Conservation (phyloP, 2,329 filamentous ascomycete genomes). For the Ophiostoma sp. region DNA sequence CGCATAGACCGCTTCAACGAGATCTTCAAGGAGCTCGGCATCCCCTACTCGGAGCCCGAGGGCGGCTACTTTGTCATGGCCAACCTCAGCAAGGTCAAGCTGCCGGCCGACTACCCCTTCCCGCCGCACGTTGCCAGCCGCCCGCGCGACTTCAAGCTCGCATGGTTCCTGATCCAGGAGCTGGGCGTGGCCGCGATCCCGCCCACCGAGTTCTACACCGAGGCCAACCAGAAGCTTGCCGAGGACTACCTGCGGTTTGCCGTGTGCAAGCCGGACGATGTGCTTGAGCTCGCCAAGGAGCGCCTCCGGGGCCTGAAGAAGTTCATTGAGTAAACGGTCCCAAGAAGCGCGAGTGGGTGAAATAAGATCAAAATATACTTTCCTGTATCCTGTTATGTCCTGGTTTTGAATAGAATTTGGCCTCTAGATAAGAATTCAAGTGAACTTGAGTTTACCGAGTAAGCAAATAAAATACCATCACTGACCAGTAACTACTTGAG, state of each 20-base stretch:
- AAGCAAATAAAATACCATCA: not conserved
- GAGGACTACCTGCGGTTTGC: conserved; percentile 94
- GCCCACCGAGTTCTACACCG: conserved; percentile 94
- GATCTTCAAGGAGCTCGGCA: conserved; percentile 66
- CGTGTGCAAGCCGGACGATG: conserved; percentile 88
- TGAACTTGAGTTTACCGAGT: not conserved
- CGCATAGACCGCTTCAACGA: conserved; percentile 86
- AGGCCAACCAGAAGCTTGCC: conserved; percentile 72
- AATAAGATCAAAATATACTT: too few species aligned
- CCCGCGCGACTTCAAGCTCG: conserved; percentile 87
- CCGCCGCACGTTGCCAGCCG: conserved; percentile 80
- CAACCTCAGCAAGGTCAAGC: conserved; percentile 80
- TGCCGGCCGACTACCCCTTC: conserved; percentile 82
- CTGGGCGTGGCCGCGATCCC: conserved; percentile 93
- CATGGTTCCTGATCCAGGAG: conserved; percentile 96
- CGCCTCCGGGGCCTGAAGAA: conserved; percentile 66
- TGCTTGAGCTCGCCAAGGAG: conserved; percentile 74
- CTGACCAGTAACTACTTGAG: too few species aligned
- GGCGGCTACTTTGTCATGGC: conserved; percentile 96
- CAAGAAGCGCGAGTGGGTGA: not conserved
- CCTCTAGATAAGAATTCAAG: too few species aligned
- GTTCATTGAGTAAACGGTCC: conserved; percentile 46
- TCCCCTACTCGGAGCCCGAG: conserved; percentile 86
- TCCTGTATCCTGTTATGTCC: too few species aligned
- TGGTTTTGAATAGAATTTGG: too few species aligned